Conservation (phyloP, 176 grass and related monocot species). For the Oryza australiensis region DNA sequence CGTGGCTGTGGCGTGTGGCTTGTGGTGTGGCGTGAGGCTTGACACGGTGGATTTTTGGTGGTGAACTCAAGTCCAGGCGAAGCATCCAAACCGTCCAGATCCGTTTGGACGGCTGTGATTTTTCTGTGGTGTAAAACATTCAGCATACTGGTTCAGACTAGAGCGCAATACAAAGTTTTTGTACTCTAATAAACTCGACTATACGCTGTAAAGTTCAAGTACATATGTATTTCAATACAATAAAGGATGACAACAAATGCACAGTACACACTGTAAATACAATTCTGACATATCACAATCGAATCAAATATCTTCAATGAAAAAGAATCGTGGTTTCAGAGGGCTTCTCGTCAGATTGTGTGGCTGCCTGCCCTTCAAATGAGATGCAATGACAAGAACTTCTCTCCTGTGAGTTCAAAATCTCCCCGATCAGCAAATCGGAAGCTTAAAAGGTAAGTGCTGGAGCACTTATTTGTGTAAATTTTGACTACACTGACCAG, state of each 20-base stretch:
- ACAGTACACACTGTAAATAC: background rate
- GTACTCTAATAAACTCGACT: background rate
- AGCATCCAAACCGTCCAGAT: background rate
- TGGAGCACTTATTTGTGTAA: background rate
- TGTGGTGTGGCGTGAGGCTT: background rate
- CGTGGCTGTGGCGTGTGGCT: background rate
- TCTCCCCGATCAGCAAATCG: background rate
- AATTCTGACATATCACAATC: constrained; percentile 8
- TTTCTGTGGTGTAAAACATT: background rate
- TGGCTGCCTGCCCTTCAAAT: background rate
- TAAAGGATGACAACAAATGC: background rate
- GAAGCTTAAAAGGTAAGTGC: constrained; percentile 14
- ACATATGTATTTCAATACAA: constrained; percentile 24
- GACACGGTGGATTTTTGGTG: background rate
- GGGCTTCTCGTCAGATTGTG: background rate
- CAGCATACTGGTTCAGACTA: background rate
- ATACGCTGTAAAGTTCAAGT: background rate
- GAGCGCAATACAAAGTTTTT: background rate
- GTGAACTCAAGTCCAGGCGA: background rate
- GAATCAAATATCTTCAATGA: constrained; percentile 12
- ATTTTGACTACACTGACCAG: constrained; percentile 7
- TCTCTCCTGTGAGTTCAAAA: constrained; percentile 23
- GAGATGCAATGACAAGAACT: background rate
- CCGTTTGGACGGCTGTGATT: background rate
- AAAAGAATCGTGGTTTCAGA: background rate